A percentile compares a stretch with the other conserved stretches of the same genome.
Conservation (phyloP, 805 yeast genomes). For the Candida nemodendra region DNA sequence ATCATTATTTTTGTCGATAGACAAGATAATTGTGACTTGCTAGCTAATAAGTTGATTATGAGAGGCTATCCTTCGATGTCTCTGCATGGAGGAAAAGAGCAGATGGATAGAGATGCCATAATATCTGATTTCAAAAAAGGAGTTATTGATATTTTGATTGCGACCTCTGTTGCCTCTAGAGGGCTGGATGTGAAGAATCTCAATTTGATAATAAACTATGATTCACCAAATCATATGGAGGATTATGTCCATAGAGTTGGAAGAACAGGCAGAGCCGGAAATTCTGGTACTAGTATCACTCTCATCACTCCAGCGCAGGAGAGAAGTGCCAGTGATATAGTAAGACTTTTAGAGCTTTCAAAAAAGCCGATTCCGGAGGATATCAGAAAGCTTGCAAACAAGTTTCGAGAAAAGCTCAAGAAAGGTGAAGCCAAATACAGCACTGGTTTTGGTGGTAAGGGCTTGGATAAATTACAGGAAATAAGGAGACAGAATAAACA, state of each 20-base stretch:
- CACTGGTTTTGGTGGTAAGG: slow-evolving; percentile 92
- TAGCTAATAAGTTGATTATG: slow-evolving; percentile 52
- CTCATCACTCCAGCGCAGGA: slow-evolving; percentile 63
- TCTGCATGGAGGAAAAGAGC: slow-evolving; percentile 92
- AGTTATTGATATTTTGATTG: slow-evolving; percentile 64
- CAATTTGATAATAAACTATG: slow-evolving; percentile 76
- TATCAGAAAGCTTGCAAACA: slow-evolving; percentile 47
- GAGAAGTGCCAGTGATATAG: slow-evolving; percentile 63
- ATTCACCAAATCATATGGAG: slow-evolving; percentile 84
- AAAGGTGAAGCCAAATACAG: slow-evolving; percentile 60
- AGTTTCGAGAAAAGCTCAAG: slow-evolving; percentile 60
- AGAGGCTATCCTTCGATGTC: slow-evolving; percentile 61
- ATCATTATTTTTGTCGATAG: slow-evolving; percentile 83
- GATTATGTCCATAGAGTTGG: slow-evolving; percentile 97
- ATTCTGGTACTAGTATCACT: slow-evolving; percentile 68
- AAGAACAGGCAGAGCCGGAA: slow-evolving; percentile 91
- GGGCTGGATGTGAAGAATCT: slow-evolving; percentile 92
- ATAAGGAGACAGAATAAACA: slow-evolving; percentile 50
- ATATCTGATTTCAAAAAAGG: slow-evolving; percentile 67
- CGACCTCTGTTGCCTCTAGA: slow-evolving; percentile 93
- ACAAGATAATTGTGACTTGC: slow-evolving; percentile 79
- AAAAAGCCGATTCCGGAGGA: slow-evolving; percentile 53
- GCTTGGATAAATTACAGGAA: slow-evolving; percentile 74
- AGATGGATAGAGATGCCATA: slow-evolving; percentile 74
- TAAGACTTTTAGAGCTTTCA: slow-evolving; percentile 62